Evolutionary conservation across 2,329 filamentous ascomycete species (phyloP).

Genomic region (Stagonosporopsis cucurbitacearum): DNA sequence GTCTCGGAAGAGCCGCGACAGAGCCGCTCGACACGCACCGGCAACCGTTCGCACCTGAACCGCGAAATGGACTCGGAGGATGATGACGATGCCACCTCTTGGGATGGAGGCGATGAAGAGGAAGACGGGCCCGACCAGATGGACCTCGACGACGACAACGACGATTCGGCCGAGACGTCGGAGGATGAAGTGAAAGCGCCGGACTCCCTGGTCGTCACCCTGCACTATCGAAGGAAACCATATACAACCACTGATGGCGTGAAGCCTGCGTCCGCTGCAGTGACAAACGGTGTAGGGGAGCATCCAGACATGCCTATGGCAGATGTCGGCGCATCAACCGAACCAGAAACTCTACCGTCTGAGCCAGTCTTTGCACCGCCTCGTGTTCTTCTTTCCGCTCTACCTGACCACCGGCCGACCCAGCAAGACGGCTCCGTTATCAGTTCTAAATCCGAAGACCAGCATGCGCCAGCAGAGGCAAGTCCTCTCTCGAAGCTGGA

Average conservation of each 20-base stretch:
- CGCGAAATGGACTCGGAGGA: conserved; percentile 65
- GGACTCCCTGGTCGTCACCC: conserved; percentile 75
- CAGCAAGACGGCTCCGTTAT: neutral
- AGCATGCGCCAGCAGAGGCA: conserved; percentile 11
- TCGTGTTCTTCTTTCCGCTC: neutral
- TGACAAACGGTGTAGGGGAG: neutral
- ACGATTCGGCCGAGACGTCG: conserved; percentile 33
- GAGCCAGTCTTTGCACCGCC: conserved; percentile 7
- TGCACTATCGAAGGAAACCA: conserved; percentile 51
- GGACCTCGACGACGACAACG: conserved; percentile 64
- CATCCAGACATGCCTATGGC: neutral
- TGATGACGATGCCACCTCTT: conserved; percentile 68
- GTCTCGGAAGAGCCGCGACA: conserved; percentile 56
- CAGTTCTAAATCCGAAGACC: conserved; percentile 6
- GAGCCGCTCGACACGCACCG: conserved; percentile 53
- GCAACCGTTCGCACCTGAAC: conserved; percentile 27
- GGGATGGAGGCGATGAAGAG: conserved; percentile 74
- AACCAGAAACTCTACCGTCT: neutral
- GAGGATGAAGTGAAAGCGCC: conserved; percentile 46
- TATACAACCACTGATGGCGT: neutral
- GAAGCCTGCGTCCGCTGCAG: neutral
- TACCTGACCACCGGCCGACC: conserved; percentile 17
- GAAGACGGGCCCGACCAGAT: conserved; percentile 63
- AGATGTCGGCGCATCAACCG: neutral
- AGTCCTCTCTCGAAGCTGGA: conserved; percentile 19